These are phyloP conservation scores for Conringia planisiliqua DNA, from an alignment of 345 rosid genomes.

Conservation along the genomic window DNA sequence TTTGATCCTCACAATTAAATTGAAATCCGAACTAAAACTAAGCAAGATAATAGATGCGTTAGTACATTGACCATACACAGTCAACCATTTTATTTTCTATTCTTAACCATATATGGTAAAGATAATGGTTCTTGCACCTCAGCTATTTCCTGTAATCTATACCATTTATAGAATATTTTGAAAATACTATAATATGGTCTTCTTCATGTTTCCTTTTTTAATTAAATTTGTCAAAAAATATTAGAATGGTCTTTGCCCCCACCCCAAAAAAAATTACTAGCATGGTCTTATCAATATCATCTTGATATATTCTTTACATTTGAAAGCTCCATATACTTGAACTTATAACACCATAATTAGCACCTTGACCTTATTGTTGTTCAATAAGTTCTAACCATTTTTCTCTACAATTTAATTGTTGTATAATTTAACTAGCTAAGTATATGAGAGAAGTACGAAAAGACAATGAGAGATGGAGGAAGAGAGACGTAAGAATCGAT, in stretches of 20 bases:
- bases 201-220: neutral
- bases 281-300: neutral
- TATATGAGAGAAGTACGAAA: neutral
- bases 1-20: neutral
- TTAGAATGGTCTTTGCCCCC: too few species aligned
- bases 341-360: neutral
- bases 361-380: neutral
- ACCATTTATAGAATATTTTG: neutral
- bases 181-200: neutral
- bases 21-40: slow-evolving; percentile 4
- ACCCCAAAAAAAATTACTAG: too few species aligned
- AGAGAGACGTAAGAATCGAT: slow-evolving; percentile 29
- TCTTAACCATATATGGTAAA: slow-evolving; percentile 1
- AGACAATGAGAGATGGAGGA: slow-evolving; percentile 30
- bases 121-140: slow-evolving; percentile 6
- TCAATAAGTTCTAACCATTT: neutral
- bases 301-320: neutral
- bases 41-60: neutral
- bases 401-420: neutral
- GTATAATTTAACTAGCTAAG: neutral
- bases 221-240: neutral
- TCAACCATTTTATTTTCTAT: neutral
- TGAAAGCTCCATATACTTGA: neutral
- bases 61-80: neutral
- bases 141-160: neutral